Conservation (phyloP, 225 moss, liverwort and hornwort species). For the Pseudoscleropodium purum region DNA sequence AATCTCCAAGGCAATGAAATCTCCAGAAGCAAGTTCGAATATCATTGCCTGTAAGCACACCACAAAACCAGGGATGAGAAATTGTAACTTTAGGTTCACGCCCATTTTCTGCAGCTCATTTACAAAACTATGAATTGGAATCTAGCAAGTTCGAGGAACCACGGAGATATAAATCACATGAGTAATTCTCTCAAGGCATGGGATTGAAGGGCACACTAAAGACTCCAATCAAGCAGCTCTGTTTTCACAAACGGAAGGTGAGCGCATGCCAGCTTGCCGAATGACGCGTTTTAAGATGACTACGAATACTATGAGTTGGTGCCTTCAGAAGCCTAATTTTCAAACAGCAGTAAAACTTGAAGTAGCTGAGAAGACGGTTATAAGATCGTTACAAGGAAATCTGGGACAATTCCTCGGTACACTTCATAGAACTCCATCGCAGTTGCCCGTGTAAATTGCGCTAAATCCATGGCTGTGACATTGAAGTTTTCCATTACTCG, state of each 20-base stretch:
- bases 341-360: background rate
- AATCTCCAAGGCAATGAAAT: constrained; percentile 64
- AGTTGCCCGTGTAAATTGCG: constrained; percentile 34
- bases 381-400: constrained; percentile 49
- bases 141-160: background rate
- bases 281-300: background rate
- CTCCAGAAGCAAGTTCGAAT: constrained; percentile 74
- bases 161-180: background rate
- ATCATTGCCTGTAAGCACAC: constrained; percentile 58
- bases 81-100: background rate
- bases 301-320: background rate
- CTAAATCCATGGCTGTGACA: constrained; percentile 76
- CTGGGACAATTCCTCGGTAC: constrained; percentile 70
- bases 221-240: background rate
- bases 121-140: background rate
- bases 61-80: constrained; percentile 3
- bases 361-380: background rate
- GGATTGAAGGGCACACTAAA: background rate
- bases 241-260: background rate
- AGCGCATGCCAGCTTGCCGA: background rate
- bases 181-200: background rate
- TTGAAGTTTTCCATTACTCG: constrained; percentile 63
- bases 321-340: background rate
- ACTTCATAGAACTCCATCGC: constrained; percentile 69
- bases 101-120: background rate